A percentile compares a stretch with the other conserved stretches of the same genome.
Conservation (phyloP, 2,329 filamentous ascomycete species). For the Aotearoamyces nothofagi region DNA sequence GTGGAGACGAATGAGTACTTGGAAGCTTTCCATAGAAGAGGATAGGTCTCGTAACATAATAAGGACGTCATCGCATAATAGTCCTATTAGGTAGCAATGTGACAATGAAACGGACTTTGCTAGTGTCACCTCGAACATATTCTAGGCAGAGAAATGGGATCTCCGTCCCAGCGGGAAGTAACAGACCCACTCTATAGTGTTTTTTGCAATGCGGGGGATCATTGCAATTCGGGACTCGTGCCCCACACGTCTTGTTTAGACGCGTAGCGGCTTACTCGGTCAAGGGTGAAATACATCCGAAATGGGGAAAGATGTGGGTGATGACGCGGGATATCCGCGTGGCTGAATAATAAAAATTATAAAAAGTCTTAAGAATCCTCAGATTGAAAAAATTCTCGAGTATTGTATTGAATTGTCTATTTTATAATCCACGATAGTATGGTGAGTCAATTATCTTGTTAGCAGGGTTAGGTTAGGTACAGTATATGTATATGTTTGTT, state of each 20-base stretch:
- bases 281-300: too few species aligned
- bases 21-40: too few species aligned
- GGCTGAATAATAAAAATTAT: too few species aligned
- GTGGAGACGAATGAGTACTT: conserved; percentile 40
- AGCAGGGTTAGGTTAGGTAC: not conserved
- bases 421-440: not conserved
- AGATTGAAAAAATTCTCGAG: too few species aligned
- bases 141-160: not conserved
- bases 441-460: not conserved
- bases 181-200: not conserved
- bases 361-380: too few species aligned
- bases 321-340: not conserved
- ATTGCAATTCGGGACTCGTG: too few species aligned
- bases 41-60: too few species aligned
- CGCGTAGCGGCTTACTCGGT: too few species aligned
- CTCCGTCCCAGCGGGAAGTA: not conserved
- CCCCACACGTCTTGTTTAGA: too few species aligned
- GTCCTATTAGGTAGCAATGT: conserved; percentile 1
- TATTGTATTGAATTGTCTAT: too few species aligned
- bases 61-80: too few species aligned
- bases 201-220: too few species aligned
- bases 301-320: not conserved
- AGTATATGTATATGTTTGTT: conserved; percentile 5
- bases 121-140: not conserved
- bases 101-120: conserved; percentile 1